Evolutionary conservation across 257 asterid species (phyloP).

Genomic region (Petunia secreta): DNA sequence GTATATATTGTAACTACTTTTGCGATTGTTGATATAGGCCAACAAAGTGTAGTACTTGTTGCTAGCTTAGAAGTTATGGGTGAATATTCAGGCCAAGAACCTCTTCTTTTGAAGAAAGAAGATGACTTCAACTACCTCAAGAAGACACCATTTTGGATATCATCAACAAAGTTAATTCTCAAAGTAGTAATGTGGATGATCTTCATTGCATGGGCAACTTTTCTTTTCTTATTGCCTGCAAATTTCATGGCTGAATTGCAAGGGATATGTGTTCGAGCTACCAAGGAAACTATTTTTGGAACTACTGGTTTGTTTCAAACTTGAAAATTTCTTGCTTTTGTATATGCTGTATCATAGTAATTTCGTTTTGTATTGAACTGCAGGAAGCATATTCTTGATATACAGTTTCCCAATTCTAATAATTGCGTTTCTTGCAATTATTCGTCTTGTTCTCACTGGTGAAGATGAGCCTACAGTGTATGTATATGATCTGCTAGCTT

Average conservation of each 20-base stretch:
- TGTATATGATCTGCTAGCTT: conserved; percentile 1
- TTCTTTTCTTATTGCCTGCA: conserved; percentile 55
- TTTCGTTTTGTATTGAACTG: conserved; percentile 23
- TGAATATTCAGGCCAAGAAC: conserved; percentile 43
- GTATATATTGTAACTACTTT: conserved; percentile 14
- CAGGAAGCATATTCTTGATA: conserved; percentile 59
- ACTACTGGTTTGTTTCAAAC: conserved; percentile 46
- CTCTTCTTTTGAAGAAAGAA: conserved; percentile 53
- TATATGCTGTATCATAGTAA: neutral
- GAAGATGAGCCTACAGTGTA: conserved; percentile 53
- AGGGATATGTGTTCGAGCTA: conserved; percentile 27
- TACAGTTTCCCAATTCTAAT: conserved; percentile 72
- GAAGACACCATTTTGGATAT: conserved; percentile 36
- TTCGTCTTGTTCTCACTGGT: conserved; percentile 49
- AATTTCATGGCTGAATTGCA: conserved; percentile 21
- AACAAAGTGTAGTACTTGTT: neutral
- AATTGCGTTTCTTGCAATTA: conserved; percentile 66
- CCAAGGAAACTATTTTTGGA: conserved; percentile 49
- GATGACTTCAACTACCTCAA: conserved; percentile 30
- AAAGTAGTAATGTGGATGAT: conserved; percentile 56
- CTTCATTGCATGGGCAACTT: conserved; percentile 65
- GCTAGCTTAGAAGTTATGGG: conserved; percentile 40
- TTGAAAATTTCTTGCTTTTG: neutral
- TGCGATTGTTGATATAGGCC: neutral
- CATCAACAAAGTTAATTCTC: conserved; percentile 57